Conservation (phyloP, 768 basidiomycete species). For the Hydnum rufescens region DNA sequence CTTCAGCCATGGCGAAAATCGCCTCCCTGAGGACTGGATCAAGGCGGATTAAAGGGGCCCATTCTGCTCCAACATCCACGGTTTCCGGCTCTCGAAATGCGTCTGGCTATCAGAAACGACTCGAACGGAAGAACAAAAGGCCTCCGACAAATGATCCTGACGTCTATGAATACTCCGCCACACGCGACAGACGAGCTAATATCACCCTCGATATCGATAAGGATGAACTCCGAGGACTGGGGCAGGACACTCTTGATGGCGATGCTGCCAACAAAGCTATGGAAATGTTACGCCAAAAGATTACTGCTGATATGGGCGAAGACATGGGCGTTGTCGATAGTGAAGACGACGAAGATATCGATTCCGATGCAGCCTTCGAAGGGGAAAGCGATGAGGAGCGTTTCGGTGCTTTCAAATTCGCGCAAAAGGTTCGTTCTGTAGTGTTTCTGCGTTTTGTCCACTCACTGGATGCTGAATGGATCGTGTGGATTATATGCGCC, state of each 20-base stretch:
- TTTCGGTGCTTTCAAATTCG: conserved; percentile 40
- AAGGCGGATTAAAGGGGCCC: not conserved
- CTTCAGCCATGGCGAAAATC: too few species aligned
- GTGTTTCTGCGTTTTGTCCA: too few species aligned
- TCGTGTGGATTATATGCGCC: conserved; percentile 1
- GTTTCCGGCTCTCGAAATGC: conserved; percentile 24
- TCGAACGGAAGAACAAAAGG: conserved; percentile 25
- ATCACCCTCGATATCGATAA: conserved; percentile 34
- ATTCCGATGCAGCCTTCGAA: conserved; percentile 68
- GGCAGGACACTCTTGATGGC: conserved; percentile 24
- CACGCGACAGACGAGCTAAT: conserved; percentile 30
- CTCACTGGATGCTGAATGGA: not conserved
- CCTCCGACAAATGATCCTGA: conserved; percentile 23
- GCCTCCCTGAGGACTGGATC: too few species aligned
- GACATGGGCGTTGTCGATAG: conserved; percentile 21
- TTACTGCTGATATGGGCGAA: conserved; percentile 17
- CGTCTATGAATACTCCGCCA: conserved; percentile 43
- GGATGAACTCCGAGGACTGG: conserved; percentile 26
- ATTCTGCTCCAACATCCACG: not conserved
- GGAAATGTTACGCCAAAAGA: conserved; percentile 6
- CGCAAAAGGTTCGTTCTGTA: conserved; percentile 21
- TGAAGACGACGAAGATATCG: conserved; percentile 69
- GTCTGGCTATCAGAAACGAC: conserved; percentile 32
- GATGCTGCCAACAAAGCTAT: conserved; percentile 16
- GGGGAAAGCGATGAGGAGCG: conserved; percentile 56